Conservation (phyloP, 345 rosid genomes). For the Populus ilicifolia region DNA sequence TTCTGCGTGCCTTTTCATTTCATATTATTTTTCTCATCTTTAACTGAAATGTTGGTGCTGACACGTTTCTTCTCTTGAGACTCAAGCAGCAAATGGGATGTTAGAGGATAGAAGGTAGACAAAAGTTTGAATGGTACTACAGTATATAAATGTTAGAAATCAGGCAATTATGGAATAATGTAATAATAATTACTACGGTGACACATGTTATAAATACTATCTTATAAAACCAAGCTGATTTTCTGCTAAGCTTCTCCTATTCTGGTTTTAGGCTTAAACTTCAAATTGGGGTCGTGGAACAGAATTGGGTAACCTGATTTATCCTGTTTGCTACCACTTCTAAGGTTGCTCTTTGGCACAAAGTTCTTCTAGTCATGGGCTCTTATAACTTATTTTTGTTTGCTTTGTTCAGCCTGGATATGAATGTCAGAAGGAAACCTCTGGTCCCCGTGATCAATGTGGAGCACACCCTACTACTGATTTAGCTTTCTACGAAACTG, state of each 20-base stretch:
- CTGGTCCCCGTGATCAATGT: slow-evolving; percentile 33
- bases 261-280: neutral
- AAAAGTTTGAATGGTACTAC: neutral
- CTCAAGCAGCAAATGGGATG: neutral
- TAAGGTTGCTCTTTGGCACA: neutral
- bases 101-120: neutral
- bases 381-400: neutral
- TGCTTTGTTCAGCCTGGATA: slow-evolving; percentile 21
- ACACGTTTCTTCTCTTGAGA: neutral
- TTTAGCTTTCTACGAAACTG: slow-evolving; percentile 37
- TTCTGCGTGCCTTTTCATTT: neutral
- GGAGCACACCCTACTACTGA: slow-evolving; percentile 27
- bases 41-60: neutral
- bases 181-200: neutral
- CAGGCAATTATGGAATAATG: neutral
- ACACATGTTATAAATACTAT: neutral
- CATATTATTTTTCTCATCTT: neutral
- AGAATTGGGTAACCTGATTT: neutral
- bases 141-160: neutral
- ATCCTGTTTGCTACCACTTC: neutral
- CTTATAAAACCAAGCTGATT: neutral
- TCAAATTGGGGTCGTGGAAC: neutral
- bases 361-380: neutral
- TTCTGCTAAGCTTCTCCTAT: neutral
- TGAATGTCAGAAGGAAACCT: slow-evolving; percentile 26